Evolutionary conservation across 805 yeast genomes (phyloP), one percentile per base, ranked within the genome.

Genomic region (Wickerhamomyces alni): DNA sequence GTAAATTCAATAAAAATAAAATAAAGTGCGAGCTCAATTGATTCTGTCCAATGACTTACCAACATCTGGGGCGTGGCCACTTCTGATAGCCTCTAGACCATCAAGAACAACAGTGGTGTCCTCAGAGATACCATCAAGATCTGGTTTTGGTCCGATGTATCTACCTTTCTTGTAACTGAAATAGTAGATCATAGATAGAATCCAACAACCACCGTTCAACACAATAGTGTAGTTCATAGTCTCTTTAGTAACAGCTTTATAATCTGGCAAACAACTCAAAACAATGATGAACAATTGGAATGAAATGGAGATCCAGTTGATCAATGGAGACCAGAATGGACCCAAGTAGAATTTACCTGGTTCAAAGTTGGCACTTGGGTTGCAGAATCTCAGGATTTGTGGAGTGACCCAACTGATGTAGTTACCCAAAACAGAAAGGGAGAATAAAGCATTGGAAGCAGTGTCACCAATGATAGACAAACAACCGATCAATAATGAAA

Each of bases 271-370:
- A 80, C 77, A 76, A 29, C 72, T 65, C 59, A 82, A 58, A 17
- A 77, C 61, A 26, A 81, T 74, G 42, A 73, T 70, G 49, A 70
- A 82, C 0, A 53, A 44, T 37, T 75, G 70, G 69, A 77, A 83
- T 6, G 61, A 36, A 10, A 67, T 67, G 1, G 84, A 66, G 22
- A 66, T 55, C 59, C 72, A 56, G 30, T 75, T 73, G 28, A 78
- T 57, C 4, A 63, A 50, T 5, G 71, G 69, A 10, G 78, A 70
- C 55, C 65, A 50, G 21, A 56, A 37, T 12, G 64, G 61, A 25
- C 91, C 91, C 32, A 80, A 55, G 54, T 75, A 72, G 54, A 82
- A 82, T 5, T 77, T 76, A 5, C 91, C 93, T 2, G 87, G 87
- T 12, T 54, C 64, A 50, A 80, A 79, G 34, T 73, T 62, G 11